Conservation (phyloP, 2,329 filamentous ascomycete genomes). For the Pseudocercospora crystallina region DNA sequence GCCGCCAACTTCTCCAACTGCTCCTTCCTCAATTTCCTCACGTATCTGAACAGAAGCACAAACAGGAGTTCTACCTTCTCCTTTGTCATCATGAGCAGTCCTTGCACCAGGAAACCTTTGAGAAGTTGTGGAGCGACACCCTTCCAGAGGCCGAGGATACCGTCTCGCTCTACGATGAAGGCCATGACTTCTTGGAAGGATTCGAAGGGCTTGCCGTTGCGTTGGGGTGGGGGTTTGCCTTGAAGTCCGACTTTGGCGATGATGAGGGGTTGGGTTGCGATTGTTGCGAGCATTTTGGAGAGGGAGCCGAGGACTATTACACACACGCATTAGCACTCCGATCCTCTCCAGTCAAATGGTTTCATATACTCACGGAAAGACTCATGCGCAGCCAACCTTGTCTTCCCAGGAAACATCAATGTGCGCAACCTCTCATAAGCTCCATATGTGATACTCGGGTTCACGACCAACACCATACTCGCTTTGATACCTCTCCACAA, state of each 20-base stretch:
- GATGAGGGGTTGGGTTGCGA: constrained; percentile 91
- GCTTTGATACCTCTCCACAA: constrained; percentile 96
- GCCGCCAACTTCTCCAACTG: constrained; percentile 68
- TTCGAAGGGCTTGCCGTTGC: constrained; percentile 88
- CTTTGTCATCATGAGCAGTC: constrained; percentile 98
- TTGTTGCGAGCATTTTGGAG: constrained; percentile 88
- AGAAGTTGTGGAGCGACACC: constrained; percentile 91
- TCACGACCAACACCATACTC: constrained; percentile 90
- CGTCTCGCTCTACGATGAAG: constrained; percentile 89
- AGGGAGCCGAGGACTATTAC: constrained; percentile 80
- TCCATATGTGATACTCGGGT: constrained; percentile 96
- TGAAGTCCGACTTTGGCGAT: constrained; percentile 97
- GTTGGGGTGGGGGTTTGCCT: constrained; percentile 80
- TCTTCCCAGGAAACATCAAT: constrained; percentile 72
- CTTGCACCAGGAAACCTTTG: constrained; percentile 91
- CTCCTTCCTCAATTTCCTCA: constrained; percentile 68
- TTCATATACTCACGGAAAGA: constrained; percentile 74
- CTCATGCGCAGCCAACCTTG: constrained; percentile 75
- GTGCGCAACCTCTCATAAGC: constrained; percentile 88
- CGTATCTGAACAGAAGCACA: constrained; percentile 78
- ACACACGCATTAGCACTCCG: not conserved
- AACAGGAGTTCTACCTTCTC: constrained; percentile 91
- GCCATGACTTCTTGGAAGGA: constrained; percentile 91
- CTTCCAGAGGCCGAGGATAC: constrained; percentile 83
- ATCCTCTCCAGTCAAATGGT: no score